Base-by-base conservation (phyloP, 805 yeast species). In the Yarrowia sp. region DNA sequence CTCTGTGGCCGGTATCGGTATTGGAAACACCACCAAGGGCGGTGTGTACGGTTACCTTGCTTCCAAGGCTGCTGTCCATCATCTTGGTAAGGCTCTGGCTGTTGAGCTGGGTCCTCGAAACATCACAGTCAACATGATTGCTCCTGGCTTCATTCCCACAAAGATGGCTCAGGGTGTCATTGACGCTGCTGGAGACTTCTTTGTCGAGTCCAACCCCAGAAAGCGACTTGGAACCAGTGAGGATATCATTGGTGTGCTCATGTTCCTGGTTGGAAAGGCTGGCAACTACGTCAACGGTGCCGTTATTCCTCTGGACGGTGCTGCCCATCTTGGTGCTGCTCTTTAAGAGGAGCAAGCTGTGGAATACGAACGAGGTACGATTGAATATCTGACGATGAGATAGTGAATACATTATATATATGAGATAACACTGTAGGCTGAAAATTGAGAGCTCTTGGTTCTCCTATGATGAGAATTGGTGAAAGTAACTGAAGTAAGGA, bases 131-230 rank as follows among this genome's bases (percentile, higher is more conserved):
- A 88, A 88, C 75, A 77, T 84, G 11, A 74, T 88, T 68, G 90
- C 91, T 7, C 92, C 92, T 0, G 93, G 93, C 0, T 88, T 86
- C 73, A 86, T 88, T 81, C 89, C 89, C 18, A 81, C 88, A 17
- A 88, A 86, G 74, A 87, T 88, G 92, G 81, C 90, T 44, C 80
- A 83, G 66, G 92, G 90, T 0, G 69, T 88, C 53, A 76, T 88
- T 53, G 82, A 78, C 42, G 77, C 74, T 62, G 77, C 82, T 22
- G 85, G 85, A 28, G 86, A 85, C 13, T 85, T 82, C 13, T 77
- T 86, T 79, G 69, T 68, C 13, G 79, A 75, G 35, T 66, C 72
- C 33, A 88, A 87, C 75, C 92, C 92, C 14, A 78, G 86, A 69
- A 77, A 79, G 64, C 80, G 93, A 72, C 77, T 87, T 55, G 93